Evolutionary conservation across 495 filamentous ascomycete species (phyloP), one percentile per base, ranked within the genome.

Genomic region (Podospora anserina): DNA sequence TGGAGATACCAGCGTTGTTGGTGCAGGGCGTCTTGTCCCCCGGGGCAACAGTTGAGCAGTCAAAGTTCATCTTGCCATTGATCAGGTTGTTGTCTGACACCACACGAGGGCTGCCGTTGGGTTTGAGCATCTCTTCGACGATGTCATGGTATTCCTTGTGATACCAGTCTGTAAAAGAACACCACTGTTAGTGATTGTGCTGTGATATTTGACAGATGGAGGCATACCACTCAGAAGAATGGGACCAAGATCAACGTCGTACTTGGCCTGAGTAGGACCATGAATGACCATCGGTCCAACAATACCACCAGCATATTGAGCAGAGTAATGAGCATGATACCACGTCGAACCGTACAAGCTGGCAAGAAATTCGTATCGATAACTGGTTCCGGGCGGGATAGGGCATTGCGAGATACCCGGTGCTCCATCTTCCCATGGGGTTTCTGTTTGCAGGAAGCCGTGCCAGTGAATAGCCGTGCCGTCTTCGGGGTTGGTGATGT

Each of bases 31-130:
- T 78, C 1, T 54, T 71, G 68, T 84, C 81, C 1, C 71, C 75
- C 1, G 72, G 39, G 0, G 71, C 74, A 1, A 79, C 71, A 0
- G 77, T 78, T 1, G 79, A 75, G 69, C 84, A 86, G 72, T 86
- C 73, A 66, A 84, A 86, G 69, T 79, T 78, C 79, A 82, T 83
- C 69, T 85, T 85, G 23, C 84, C 83, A 64, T 85, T 84, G 72
- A 86, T 86, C 16, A 86, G 64, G 62, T 84, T 86, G 73, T 83
- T 86, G 70, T 85, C 84, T 1, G 82, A 83, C 9, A 61, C 58
- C 7, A 81, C 77, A 9, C 32, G 63, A 9, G 70, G 75, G 53
- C 64, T 68, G 16, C 71, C 76, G 44, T 71, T 72, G 0, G 80
- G 76, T 0, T 70, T 62, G 69, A 85, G 77, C 49, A 82, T 88